Evolutionary conservation across 2,329 filamentous ascomycete species (phyloP), one percentile per base, ranked within the genome.

Genomic region (Claviceps spartinae): DNA sequence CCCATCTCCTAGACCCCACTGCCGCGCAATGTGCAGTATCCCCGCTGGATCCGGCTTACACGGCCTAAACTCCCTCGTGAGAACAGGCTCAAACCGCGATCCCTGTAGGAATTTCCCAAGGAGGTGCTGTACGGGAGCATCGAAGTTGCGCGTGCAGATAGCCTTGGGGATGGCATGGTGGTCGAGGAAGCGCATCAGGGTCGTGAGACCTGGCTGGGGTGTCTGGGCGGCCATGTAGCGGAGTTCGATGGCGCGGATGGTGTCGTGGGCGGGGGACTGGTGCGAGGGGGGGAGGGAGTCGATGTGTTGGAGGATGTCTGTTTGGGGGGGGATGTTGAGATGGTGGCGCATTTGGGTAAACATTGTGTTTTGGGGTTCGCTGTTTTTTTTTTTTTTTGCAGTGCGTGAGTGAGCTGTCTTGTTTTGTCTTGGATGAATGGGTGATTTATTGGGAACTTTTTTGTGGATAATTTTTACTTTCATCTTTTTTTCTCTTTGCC

Each of bases 81-180:
- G 75, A 58, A 96, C 82, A 5, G 90, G 91, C 20, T 76, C 65
- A 65, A 96, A 95, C 42, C 75, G 68, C 54, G 82, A 78, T 2
- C 71, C 74, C 1, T 78, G 72, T 8, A 96, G 74, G 65, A 93
- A 93, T 48, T 82, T 93, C 49, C 70, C 69, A 3, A 96, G 75
- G 3, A 94, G 75, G 65, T 90, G 83, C 47, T 75, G 69, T 1
- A 93, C 87, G 5, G 88, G 88, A 7, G 78, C 72, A 60, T 91
- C 87, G 62, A 96, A 97, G 71, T 98, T 97, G 62, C 93, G 79
- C 2, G 93, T 97, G 70, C 90, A 96, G 57, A 97, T 89, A 16
- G 80, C 91, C 67, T 94, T 93, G 59, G 73, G 80, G 36, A 96
- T 65, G 5, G 69, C 67, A 30, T 77, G 76, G 6, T 68, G 62